These are phyloP conservation scores for Zasmidium angulare DNA, from an alignment of 2,329 filamentous ascomycete species.

Conservation along the genomic window DNA sequence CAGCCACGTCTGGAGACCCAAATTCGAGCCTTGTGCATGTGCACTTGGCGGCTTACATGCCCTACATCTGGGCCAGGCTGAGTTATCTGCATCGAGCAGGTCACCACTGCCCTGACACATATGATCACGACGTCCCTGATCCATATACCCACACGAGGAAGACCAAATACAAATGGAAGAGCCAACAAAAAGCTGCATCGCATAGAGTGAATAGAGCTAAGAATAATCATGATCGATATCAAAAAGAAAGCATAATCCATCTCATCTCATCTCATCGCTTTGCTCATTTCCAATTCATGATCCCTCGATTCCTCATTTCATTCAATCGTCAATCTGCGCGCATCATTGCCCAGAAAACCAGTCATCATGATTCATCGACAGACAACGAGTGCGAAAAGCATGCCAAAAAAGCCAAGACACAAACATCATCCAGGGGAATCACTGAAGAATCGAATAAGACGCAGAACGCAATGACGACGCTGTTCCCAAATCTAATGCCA, in stretches of 20 bases:
- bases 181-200: neutral
- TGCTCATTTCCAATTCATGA: neutral
- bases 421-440: neutral
- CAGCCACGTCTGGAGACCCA: too few species aligned
- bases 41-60: too few species aligned
- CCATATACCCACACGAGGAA: too few species aligned
- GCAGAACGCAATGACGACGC: neutral
- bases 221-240: neutral
- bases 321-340: neutral
- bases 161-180: too few species aligned
- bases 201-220: neutral
- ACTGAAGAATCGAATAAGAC: neutral
- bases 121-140: too few species aligned
- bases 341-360: neutral
- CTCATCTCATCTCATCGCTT: neutral
- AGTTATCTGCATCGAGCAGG: too few species aligned
- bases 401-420: slow-evolving; percentile 1
- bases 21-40: too few species aligned
- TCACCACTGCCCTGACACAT: too few species aligned
- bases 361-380: neutral
- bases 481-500: neutral
- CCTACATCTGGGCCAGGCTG: too few species aligned
- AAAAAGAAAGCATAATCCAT: neutral
- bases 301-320: neutral
- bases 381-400: neutral